Evolutionary conservation across 2,329 filamentous ascomycete species (phyloP).

Genomic region (Penicillium hesseltinei): DNA sequence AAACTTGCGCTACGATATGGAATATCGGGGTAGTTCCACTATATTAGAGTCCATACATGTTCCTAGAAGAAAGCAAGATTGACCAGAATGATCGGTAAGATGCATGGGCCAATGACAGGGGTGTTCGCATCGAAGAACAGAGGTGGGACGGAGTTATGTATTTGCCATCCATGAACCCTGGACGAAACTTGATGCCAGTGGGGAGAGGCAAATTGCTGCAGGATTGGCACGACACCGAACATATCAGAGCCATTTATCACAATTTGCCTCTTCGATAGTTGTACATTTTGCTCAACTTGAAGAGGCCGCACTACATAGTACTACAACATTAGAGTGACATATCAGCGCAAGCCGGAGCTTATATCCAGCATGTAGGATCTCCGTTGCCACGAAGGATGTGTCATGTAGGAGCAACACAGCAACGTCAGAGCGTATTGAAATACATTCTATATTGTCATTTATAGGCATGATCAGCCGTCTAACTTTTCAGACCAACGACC

Average conservation of each 20-base stretch:
- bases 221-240: background rate
- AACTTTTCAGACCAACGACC: background rate
- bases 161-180: slow-evolving; percentile 5
- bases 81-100: background rate
- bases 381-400: background rate
- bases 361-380: background rate
- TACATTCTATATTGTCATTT: background rate
- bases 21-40: background rate
- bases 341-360: background rate
- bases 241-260: background rate
- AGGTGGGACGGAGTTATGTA: background rate
- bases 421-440: background rate
- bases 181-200: background rate
- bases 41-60: background rate
- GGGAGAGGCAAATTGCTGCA: background rate
- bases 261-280: background rate
- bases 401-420: background rate
- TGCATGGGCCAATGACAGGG: background rate
- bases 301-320: background rate
- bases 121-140: background rate
- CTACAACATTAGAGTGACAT: background rate
- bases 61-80: background rate
- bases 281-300: background rate
- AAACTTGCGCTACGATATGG: background rate
- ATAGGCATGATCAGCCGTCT: background rate